Percentiles rank a stretch among this genome's conserved stretches.
Evolutionary conservation across 108 stramenopile genomes (phyloP).

Genomic region (Cyclostephanos tholiformis): DNA sequence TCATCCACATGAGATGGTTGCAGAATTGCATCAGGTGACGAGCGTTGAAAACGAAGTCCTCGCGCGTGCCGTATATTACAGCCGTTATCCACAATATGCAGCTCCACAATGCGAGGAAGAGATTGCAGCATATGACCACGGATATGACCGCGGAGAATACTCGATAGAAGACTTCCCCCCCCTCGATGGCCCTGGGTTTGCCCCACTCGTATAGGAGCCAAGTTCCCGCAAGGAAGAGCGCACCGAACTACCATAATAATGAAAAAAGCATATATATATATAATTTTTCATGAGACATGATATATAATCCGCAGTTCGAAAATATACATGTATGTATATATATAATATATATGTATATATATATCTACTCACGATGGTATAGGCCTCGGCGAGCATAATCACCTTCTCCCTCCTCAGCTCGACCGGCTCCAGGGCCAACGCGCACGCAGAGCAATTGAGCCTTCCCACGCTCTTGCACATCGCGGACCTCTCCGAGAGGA

Average conservation of each 20-base stretch:
- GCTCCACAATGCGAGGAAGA: neutral
- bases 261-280: no score
- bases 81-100: neutral
- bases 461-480: no score
- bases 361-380: neutral
- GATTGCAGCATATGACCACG: slow-evolving; percentile 1
- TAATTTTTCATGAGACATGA: no score
- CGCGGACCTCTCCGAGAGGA: no score
- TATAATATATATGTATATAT: no score
- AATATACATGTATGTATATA: no score
- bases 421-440: neutral
- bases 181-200: neutral
- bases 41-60: neutral
- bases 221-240: neutral
- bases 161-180: neutral
- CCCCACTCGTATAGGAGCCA: slow-evolving; percentile 16
- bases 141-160: neutral
- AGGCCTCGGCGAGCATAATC: neutral
- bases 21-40: neutral
- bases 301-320: no score
- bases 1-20: slow-evolving; percentile 2
- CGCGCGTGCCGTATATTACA: neutral
- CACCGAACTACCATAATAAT: slow-evolving; percentile 12
- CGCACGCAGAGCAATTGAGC: neutral
- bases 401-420: neutral